Evolutionary conservation across 805 yeast genomes (phyloP).

Genomic region (Metschnikowia aberdeeniae): DNA sequence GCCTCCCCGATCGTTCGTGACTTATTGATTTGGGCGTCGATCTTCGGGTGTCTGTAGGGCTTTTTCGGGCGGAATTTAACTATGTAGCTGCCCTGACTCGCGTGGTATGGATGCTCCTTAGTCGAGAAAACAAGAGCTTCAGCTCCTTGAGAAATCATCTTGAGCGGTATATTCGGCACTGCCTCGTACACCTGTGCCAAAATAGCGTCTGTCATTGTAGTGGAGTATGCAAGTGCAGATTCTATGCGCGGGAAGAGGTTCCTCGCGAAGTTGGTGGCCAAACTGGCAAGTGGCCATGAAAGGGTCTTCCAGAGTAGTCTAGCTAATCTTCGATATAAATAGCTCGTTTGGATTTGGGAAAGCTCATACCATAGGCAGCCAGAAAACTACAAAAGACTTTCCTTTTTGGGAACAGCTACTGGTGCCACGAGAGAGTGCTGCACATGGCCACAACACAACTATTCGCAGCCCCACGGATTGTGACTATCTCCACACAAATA

Average conservation of each 20-base stretch:
- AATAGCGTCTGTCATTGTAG: slow-evolving; percentile 52
- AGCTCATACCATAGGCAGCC: too few species aligned
- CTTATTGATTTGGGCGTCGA: slow-evolving; percentile 73
- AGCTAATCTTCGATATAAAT: too few species aligned
- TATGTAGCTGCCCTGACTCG: slow-evolving; percentile 37
- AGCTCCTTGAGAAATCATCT: slow-evolving; percentile 79
- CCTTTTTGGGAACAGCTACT: too few species aligned
- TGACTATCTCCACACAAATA: slow-evolving; percentile 4
- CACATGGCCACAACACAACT: slow-evolving; percentile 2
- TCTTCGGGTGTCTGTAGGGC: slow-evolving; percentile 80
- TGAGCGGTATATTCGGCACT: slow-evolving; percentile 48
- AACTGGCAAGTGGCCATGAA: too few species aligned
- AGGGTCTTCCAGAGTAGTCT: too few species aligned
- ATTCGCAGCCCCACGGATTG: slow-evolving; percentile 5
- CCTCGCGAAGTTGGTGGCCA: background rate
- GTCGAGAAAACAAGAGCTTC: slow-evolving; percentile 78
- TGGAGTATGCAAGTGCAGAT: background rate
- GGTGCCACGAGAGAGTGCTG: background rate
- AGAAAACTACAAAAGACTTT: too few species aligned
- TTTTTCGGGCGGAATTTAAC: slow-evolving; percentile 86
- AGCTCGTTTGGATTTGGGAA: too few species aligned
- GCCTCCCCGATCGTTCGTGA: slow-evolving; percentile 84
- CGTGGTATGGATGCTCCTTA: slow-evolving; percentile 57
- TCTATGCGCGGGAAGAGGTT: background rate
- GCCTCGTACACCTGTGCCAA: slow-evolving; percentile 39